These are phyloP conservation scores for Kodamaea laetipori DNA, from an alignment of 805 yeast genomes.

Conservation along the genomic window DNA sequence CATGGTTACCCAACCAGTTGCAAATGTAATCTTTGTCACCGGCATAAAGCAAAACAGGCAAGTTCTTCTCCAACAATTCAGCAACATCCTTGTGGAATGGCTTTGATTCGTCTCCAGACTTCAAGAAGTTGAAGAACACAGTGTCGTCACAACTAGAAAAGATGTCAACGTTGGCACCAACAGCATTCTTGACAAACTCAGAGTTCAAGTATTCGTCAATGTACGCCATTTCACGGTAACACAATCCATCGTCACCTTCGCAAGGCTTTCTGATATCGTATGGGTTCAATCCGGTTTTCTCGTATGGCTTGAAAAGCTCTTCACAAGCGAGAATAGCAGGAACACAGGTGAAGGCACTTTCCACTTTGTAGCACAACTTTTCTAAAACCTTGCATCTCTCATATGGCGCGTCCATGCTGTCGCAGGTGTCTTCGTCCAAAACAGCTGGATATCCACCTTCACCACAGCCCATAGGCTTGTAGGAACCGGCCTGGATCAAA, in stretches of 20 bases:
- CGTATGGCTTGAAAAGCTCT: slow-evolving; percentile 31
- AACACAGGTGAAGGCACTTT: slow-evolving; percentile 39
- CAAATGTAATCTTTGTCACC: slow-evolving; percentile 50
- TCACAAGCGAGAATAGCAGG: slow-evolving; percentile 42
- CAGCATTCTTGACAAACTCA: slow-evolving; percentile 52
- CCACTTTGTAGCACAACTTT: slow-evolving; percentile 33
- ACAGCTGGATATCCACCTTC: slow-evolving; percentile 47
- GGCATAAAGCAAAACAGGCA: slow-evolving; percentile 46
- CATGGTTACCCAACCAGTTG: slow-evolving; percentile 48
- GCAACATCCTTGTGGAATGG: slow-evolving; percentile 69
- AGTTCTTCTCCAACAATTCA: slow-evolving; percentile 37
- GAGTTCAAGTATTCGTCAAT: slow-evolving; percentile 56
- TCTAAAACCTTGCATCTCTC: slow-evolving; percentile 37
- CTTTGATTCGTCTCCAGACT: slow-evolving; percentile 65
- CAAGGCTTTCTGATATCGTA: slow-evolving; percentile 63
- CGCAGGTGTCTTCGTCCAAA: slow-evolving; percentile 33
- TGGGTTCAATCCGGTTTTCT: slow-evolving; percentile 58
- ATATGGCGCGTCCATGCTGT: slow-evolving; percentile 34
- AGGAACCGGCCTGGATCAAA: slow-evolving; percentile 39
- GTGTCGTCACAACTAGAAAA: slow-evolving; percentile 51
- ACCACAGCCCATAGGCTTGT: slow-evolving; percentile 49
- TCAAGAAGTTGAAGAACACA: slow-evolving; percentile 50
- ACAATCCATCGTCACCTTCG: slow-evolving; percentile 49
- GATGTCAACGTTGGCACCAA: slow-evolving; percentile 57
- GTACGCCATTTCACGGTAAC: slow-evolving; percentile 53